Conservation (phyloP, 2,329 filamentous ascomycete genomes). For the Neopestalotiopsis sp. region DNA sequence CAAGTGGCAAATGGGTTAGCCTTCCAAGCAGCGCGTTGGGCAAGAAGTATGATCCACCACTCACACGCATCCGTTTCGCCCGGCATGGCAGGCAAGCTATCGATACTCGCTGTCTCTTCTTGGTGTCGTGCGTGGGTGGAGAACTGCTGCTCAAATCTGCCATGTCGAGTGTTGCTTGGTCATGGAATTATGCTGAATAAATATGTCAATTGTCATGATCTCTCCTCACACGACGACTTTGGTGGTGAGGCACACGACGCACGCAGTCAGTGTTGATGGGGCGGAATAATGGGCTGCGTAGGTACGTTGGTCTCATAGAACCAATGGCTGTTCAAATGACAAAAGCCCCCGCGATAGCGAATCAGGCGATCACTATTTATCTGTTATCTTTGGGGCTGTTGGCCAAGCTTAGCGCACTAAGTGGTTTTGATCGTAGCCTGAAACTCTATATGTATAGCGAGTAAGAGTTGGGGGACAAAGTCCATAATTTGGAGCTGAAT, state of each 20-base stretch:
- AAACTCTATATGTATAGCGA: not conserved
- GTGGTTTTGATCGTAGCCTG: not conserved
- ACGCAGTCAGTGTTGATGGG: not conserved
- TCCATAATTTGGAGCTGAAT: too few relatives aligned
- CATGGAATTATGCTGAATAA: too few relatives aligned
- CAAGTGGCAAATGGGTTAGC: not conserved
- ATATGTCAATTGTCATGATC: too few relatives aligned
- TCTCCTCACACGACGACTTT: too few relatives aligned
- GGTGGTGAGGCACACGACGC: not conserved
- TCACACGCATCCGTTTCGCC: slow-evolving; percentile 1
- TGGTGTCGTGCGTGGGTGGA: not conserved
- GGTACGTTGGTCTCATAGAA: not conserved
- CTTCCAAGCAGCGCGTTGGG: not conserved
- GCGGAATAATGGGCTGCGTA: not conserved
- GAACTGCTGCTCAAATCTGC: not conserved
- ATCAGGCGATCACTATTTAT: not conserved
- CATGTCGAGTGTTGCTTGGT: not conserved
- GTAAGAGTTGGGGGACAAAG: too few relatives aligned
- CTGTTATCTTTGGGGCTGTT: not conserved
- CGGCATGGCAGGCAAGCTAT: not conserved
- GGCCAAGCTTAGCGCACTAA: not conserved
- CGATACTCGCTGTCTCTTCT: not conserved
- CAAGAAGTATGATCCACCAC: not conserved
- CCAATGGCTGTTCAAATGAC: not conserved
- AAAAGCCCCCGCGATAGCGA: not conserved